Evolutionary conservation across 2,329 filamentous ascomycete species (phyloP).

Genomic region (Diaporthe vexans): DNA sequence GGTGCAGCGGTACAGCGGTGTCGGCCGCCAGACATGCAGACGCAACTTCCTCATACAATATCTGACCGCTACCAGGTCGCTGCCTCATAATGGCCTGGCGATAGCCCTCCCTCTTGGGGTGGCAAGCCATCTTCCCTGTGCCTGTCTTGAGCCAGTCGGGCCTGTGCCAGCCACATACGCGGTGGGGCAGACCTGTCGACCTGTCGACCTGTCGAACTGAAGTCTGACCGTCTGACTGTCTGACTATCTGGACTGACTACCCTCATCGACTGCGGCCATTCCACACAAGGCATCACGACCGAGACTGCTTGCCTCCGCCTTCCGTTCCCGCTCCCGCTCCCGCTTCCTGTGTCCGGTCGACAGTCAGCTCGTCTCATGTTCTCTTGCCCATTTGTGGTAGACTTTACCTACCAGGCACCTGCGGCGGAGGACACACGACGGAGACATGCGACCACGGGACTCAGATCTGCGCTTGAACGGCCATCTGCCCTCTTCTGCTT

Average conservation of each 20-base stretch:
- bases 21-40: background rate
- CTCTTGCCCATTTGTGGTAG: background rate
- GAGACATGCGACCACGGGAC: constrained; percentile 15
- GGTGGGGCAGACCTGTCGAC: constrained; percentile 4
- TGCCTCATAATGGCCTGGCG: background rate
- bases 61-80: background rate
- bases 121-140: background rate
- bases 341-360: constrained; percentile 8
- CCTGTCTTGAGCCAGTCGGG: background rate
- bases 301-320: constrained; percentile 24
- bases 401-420: background rate
- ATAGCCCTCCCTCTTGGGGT: background rate
- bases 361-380: background rate
- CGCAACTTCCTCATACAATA: background rate
- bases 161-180: background rate
- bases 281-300: constrained; percentile 1
- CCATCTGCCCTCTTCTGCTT: background rate
- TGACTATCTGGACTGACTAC: background rate
- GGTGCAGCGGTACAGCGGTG: too few relatives aligned
- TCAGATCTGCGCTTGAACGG: constrained; percentile 13
- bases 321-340: constrained; percentile 21
- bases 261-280: background rate
- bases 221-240: background rate
- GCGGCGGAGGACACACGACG: background rate
- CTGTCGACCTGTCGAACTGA: background rate